Conservation (phyloP, 1,284 basidiomycete genomes). For the Dichomitus squalens region DNA sequence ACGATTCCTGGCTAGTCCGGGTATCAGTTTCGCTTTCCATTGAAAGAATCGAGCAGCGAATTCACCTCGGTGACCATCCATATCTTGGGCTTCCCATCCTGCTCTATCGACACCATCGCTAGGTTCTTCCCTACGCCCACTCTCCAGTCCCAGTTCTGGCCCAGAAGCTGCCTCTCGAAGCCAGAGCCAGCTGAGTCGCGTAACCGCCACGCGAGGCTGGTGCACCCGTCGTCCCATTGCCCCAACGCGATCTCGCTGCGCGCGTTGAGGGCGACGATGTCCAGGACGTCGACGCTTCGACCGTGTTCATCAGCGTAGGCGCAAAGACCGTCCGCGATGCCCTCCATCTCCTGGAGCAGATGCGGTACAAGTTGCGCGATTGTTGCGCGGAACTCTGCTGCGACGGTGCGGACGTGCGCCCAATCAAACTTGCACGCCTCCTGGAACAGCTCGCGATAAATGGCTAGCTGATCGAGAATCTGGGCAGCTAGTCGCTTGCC, state of each 20-base stretch:
- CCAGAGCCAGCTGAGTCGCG: constrained; percentile 9
- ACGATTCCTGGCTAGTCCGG: constrained; percentile 37
- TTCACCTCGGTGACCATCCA: constrained; percentile 40
- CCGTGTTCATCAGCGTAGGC: not conserved
- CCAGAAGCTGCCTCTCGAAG: constrained; percentile 31
- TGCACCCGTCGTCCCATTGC: constrained; percentile 41
- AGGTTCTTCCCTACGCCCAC: constrained; percentile 36
- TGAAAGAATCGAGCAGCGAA: not conserved
- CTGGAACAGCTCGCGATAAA: constrained; percentile 36
- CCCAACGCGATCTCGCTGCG: constrained; percentile 42
- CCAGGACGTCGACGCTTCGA: constrained; percentile 28
- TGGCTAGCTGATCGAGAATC: constrained; percentile 34
- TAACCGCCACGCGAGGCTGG: constrained; percentile 35
- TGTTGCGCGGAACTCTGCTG: constrained; percentile 29
- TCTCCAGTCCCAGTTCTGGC: constrained; percentile 45
- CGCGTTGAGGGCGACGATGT: constrained; percentile 39
- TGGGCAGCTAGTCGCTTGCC: constrained; percentile 31
- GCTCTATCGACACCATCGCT: constrained; percentile 33
- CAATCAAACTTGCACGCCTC: constrained; percentile 36
- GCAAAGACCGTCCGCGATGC: constrained; percentile 34
- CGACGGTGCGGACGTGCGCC: constrained; percentile 32
- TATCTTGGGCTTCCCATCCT: constrained; percentile 34
- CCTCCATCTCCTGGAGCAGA: constrained; percentile 37
- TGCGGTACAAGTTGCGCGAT: constrained; percentile 33
- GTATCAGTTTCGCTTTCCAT: not conserved